phyloP scores from a whole-genome alignment of 2,329 filamentous ascomycete genomes.

The Ophiostoma sp. region DNA sequence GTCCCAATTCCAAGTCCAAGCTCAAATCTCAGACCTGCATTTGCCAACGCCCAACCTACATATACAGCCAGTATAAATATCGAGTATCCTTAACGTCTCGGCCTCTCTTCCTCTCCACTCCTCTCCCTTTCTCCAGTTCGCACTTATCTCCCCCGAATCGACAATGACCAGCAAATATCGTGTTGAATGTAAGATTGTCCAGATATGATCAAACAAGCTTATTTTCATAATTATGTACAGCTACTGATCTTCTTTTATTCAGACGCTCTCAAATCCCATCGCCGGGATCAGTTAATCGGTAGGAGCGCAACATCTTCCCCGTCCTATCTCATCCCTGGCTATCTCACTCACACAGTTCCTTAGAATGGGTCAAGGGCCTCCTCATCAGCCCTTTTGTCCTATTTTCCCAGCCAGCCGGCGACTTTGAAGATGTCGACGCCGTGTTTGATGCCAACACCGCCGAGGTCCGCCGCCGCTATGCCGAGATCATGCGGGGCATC shows the following conservation, averaged over 20 bases:
- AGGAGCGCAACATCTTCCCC: not conserved
- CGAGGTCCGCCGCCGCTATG: constrained; percentile 83
- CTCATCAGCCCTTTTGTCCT: constrained; percentile 95
- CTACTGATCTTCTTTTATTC: not conserved
- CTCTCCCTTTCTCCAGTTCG: not conserved
- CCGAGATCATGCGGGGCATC: constrained; percentile 92
- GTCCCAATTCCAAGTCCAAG: not conserved
- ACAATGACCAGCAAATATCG: constrained; percentile 64
- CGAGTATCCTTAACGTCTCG: not conserved
- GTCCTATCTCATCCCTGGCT: not conserved
- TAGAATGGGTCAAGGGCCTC: constrained; percentile 95
- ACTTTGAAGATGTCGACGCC: constrained; percentile 69
- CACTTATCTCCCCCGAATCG: not conserved
- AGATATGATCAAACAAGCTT: not conserved
- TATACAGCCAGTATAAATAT: not conserved
- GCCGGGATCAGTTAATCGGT: constrained; percentile 79
- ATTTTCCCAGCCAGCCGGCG: constrained; percentile 88
- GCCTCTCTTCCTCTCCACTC: not conserved
- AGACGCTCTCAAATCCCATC: constrained; percentile 76
- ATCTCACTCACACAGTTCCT: not conserved
- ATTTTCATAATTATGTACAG: not conserved
- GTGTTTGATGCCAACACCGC: constrained; percentile 71
- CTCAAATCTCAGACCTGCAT: constrained; percentile 5
- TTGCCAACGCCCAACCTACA: not conserved
- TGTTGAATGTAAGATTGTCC: constrained; percentile 67